Evolutionary conservation across 129 eudicot genomes (phyloP).

Genomic region (Flaveria linearis): DNA sequence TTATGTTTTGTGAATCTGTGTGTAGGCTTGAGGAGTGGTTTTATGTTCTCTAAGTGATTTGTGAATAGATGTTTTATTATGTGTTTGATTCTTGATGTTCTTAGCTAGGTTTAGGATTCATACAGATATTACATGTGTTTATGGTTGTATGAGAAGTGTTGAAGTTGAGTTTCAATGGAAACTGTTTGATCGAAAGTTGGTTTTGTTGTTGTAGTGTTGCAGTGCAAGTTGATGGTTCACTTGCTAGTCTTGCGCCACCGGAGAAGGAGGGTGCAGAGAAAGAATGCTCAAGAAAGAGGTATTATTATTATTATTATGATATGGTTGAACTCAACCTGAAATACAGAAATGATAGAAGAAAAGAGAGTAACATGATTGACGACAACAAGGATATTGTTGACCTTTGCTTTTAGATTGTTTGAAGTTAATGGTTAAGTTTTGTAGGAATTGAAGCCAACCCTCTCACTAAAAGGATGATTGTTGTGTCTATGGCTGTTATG

Average conservation of each 20-base stretch:
- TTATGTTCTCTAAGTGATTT: no score
- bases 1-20: no score
- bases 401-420: background rate
- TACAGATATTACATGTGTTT: background rate
- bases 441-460: background rate
- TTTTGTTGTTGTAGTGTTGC: slow-evolving; percentile 44
- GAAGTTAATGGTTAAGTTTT: background rate
- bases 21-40: no score
- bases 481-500: background rate
- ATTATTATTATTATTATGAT: background rate
- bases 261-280: slow-evolving; percentile 46
- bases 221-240: slow-evolving; percentile 44
- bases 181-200: slow-evolving; percentile 25
- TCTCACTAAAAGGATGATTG: background rate
- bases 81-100: background rate
- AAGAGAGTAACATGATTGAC: background rate
- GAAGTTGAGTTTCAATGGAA: background rate
- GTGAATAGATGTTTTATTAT: background rate
- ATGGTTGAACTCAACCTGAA: background rate
- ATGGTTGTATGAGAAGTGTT: background rate
- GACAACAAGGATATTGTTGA: slow-evolving; percentile 1
- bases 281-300: slow-evolving; percentile 74
- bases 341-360: background rate
- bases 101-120: slow-evolving; percentile 14
- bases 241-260: slow-evolving; percentile 36